Evolutionary conservation across 176 grass and related monocot species (phyloP).

Genomic region (Carex pumila): DNA sequence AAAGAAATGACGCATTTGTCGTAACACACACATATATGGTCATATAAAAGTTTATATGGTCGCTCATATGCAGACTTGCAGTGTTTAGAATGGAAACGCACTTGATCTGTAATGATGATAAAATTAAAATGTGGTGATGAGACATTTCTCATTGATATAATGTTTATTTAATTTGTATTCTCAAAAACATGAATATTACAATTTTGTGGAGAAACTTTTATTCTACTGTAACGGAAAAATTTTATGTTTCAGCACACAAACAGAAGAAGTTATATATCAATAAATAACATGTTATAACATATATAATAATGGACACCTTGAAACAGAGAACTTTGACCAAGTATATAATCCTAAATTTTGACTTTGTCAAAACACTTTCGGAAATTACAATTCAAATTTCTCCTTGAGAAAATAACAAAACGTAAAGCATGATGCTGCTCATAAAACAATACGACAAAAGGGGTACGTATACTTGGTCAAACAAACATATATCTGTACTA

Average conservation of each 20-base stretch:
- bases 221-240: too few species aligned
- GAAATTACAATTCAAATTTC: neutral
- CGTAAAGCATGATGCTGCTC: neutral
- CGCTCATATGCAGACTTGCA: too few species aligned
- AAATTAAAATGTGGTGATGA: too few species aligned
- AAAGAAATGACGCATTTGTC: too few species aligned
- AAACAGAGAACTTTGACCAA: neutral
- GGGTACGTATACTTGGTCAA: neutral
- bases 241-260: neutral
- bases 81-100: too few species aligned
- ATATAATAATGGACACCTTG: neutral
- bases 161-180: too few species aligned
- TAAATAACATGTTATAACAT: neutral
- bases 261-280: neutral
- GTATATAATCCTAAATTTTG: neutral
- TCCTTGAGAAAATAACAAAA: neutral
- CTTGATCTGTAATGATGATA: too few species aligned
- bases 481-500: neutral
- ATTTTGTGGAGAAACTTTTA: too few species aligned
- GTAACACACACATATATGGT: too few species aligned
- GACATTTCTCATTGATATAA: too few species aligned
- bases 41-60: too few species aligned
- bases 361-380: neutral
- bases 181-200: too few species aligned
- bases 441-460: neutral